These are phyloP conservation scores for Halophytophthora polymorphica DNA, from an alignment of 352 stramenopile genomes.

Conservation along the genomic window DNA sequence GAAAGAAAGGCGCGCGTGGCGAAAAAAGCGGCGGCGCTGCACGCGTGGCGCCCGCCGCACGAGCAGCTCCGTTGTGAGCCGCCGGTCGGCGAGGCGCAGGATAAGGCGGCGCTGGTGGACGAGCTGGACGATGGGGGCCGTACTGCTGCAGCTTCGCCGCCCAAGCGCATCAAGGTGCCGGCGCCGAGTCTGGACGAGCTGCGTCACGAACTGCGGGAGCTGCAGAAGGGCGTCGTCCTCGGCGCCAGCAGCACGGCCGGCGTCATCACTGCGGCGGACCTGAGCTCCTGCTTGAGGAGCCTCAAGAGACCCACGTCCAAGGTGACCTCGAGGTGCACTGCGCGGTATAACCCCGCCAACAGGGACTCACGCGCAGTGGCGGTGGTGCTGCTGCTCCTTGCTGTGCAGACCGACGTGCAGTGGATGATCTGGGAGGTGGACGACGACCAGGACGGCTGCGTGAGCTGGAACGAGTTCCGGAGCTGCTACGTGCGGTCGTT, in stretches of 20 bases:
- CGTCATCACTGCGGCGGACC: slow-evolving; percentile 35
- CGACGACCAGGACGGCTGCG: slow-evolving; percentile 90
- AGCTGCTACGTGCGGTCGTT: slow-evolving; percentile 91
- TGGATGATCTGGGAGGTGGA: slow-evolving; percentile 98
- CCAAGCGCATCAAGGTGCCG: slow-evolving; percentile 1
- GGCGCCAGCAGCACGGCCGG: slow-evolving; percentile 34
- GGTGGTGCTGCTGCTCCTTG: background rate
- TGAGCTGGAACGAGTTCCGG: slow-evolving; percentile 93
- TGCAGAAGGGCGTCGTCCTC: slow-evolving; percentile 40
- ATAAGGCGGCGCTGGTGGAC: slow-evolving; percentile 16
- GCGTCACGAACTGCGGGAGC: slow-evolving; percentile 39
- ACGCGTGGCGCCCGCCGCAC: slow-evolving; percentile 18
- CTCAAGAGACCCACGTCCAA: slow-evolving; percentile 33
- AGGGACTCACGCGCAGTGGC: background rate
- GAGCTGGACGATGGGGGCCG: slow-evolving; percentile 23
- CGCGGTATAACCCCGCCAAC: background rate
- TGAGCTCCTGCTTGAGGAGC: slow-evolving; percentile 43
- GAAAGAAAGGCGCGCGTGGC: slow-evolving; percentile 45
- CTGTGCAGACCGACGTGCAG: slow-evolving; percentile 81
- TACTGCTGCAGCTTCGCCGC: background rate
- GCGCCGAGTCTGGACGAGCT: slow-evolving; percentile 18
- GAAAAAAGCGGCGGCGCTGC: slow-evolving; percentile 32
- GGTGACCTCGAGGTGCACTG: slow-evolving; percentile 11
- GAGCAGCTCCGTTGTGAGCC: slow-evolving; percentile 8
- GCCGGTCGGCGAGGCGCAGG: slow-evolving; percentile 5